Base-by-base conservation (phyloP, 2,329 filamentous ascomycete genomes). In the Zelopaecilomyces penicillatus region DNA sequence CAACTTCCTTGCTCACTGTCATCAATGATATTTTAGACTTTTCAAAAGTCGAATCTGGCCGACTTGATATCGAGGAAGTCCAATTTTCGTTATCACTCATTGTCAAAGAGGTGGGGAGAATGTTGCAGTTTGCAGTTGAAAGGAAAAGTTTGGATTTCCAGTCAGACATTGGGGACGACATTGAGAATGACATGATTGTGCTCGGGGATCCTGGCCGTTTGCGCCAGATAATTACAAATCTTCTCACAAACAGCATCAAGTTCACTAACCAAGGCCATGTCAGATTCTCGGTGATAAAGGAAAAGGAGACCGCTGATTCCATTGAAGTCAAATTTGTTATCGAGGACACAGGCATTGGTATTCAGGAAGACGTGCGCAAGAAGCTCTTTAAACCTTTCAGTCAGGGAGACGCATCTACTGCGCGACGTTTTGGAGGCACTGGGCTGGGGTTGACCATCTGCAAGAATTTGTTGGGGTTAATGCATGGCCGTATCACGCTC, bases 11-110 rank as follows among this genome's bases (percentile, higher is more conserved):
- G 3, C 70, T 95, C 19, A 91, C 87, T 0, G 84, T 95, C 35
- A 94, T 95, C 63, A 94, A 95, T 57, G 88, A 95, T 56, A 94
- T 94, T 44, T 69, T 95, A 2, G 88, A 94, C 63, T 90, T 94
- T 60, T 93, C 87, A 4, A 94, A 94, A 61, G 82, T 88, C 2
- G 86, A 90, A 59, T 87, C 83, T 6, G 85, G 86, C 3, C 73
- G 82, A 6, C 65, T 90, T 19, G 85, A 89, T 50, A 83, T 90
- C 35, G 85, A 89, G 62, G 83, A 89, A 54, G 84, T 89, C 0
- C 84, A 87, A 49, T 91, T 90, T 54, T 87, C 82, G 29, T 68
- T 89, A 2, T 82, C 81, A 0, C 71, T 87, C 1, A 79, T 88
- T 9, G 77, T 90, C 5, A 75, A 82, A 39, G 88, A 94, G 58